Conservation (phyloP, 2,329 filamentous ascomycete species). For the Colletotrichum gigasporum region DNA sequence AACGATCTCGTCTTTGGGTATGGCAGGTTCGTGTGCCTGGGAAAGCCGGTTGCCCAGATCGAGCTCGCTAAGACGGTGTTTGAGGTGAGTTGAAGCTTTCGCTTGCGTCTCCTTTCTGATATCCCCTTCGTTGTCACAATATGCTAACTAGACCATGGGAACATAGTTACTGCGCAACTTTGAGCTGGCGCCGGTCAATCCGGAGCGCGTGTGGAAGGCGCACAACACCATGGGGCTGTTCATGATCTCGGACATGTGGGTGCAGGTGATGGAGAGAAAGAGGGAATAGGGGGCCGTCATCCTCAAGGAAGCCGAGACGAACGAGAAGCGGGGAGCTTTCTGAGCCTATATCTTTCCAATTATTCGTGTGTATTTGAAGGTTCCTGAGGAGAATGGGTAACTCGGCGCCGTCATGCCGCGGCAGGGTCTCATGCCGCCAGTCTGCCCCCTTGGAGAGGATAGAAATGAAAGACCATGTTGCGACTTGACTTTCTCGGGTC, state of each 20-base stretch:
- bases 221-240: constrained; percentile 40
- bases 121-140: rapidly evolving
- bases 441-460: no score
- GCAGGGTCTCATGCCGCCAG: no score
- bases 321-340: no score
- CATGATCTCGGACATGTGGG: constrained; percentile 43
- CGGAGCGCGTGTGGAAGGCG: constrained; percentile 38
- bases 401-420: no score
- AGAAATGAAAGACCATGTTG: no score
- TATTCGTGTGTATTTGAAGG: no score
- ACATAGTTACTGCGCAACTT: constrained; percentile 41
- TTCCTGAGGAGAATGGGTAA: no score
- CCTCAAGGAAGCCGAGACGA: no score
- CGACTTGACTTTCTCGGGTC: no score
- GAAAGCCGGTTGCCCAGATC: constrained; percentile 28
- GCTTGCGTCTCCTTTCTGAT: background rate
- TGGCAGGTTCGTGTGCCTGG: constrained; percentile 29
- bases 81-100: constrained; percentile 41
- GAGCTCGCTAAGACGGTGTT: constrained; percentile 37
- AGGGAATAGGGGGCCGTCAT: background rate
- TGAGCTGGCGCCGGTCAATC: constrained; percentile 39
- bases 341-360: no score
- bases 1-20: constrained; percentile 28
- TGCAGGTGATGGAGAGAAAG: constrained; percentile 38
- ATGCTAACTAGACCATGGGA: background rate